Base-by-base conservation (phyloP, 192 early-diverging fungal species). In the Mortierella antarctica region DNA sequence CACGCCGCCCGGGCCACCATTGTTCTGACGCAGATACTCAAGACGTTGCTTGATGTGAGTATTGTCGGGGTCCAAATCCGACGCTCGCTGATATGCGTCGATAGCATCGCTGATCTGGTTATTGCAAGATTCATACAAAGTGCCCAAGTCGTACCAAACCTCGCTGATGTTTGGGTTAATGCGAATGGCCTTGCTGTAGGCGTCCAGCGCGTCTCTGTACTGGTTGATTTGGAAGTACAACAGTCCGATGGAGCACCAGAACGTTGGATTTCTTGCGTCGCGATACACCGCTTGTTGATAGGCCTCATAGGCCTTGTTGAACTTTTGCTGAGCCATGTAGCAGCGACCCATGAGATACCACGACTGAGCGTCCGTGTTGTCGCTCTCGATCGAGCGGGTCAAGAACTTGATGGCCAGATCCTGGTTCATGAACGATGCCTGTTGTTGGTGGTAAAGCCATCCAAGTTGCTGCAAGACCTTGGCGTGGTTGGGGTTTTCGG, bases 191-290 rank as follows among this genome's bases (percentile, higher is more conserved):
- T 95, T 90, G 74, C 92, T 95, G 78, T 98, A 99, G 15, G 98
- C 98, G 83, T 99, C 97, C 45, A 98, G 84, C 0, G 98, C 98
- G 79, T 99, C 97, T 12, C 94, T 86, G 75, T 95, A 97, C 88
- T 96, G 95, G 62, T 92, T 96, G 62, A 98, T 97, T 74, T 98
- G 95, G 86, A 93, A 99, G 73, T 99, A 99, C 6, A 99, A 83
- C 0, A 98, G 96, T 57, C 98, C 98, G 72, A 99, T 99, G 2
- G 96, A 98, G 82, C 96, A 98, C 98, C 98, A 99, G 77, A 98
- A 98, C 10, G 92, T 95, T 10, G 97, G 96, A 69, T 98, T 98
- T 57, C 92, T 90, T 14, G 92, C 93, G 82, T 99, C 97, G 46
- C 93, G 91, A 75, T 95, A 91, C 7, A 99, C 96, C 11, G 97